Evolutionary conservation across 2,329 filamentous ascomycete genomes (phyloP).

Genomic region (Lachnellula occidentalis): DNA sequence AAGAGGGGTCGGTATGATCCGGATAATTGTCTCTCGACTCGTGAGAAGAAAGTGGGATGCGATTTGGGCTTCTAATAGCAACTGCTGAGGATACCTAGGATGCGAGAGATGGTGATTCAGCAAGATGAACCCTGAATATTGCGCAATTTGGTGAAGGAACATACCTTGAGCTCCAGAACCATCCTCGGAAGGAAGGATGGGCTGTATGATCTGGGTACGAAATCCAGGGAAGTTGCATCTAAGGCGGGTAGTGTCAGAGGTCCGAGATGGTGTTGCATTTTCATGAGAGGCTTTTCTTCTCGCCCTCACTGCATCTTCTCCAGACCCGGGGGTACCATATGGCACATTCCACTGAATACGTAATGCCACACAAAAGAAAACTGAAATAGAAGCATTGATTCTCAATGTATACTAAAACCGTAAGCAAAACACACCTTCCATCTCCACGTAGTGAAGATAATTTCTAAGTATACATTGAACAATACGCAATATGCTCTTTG

Average conservation of each 20-base stretch:
- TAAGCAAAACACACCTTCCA: neutral
- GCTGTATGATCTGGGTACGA: no score
- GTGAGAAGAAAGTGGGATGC: neutral
- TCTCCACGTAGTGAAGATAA: neutral
- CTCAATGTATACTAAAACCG: neutral
- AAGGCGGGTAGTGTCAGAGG: no score
- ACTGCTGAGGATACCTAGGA: neutral
- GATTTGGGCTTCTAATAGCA: no score
- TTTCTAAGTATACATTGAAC: neutral
- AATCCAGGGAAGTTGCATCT: no score
- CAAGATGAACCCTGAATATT: neutral
- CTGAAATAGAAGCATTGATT: neutral
- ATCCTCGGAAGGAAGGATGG: no score
- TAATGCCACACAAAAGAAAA: neutral
- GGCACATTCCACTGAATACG: neutral
- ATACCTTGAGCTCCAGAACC: no score
- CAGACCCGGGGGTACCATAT: neutral
- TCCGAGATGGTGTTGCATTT: no score
- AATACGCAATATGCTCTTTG: neutral
- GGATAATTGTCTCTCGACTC: neutral
- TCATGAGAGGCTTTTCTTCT: no score
- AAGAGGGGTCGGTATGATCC: neutral
- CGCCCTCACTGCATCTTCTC: no score
- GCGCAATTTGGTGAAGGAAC: no score
- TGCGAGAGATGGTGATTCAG: neutral